These are phyloP conservation scores for Pseudocercospora pini-densiflorae DNA, from an alignment of 2,329 filamentous ascomycete genomes.

Conservation along the genomic window DNA sequence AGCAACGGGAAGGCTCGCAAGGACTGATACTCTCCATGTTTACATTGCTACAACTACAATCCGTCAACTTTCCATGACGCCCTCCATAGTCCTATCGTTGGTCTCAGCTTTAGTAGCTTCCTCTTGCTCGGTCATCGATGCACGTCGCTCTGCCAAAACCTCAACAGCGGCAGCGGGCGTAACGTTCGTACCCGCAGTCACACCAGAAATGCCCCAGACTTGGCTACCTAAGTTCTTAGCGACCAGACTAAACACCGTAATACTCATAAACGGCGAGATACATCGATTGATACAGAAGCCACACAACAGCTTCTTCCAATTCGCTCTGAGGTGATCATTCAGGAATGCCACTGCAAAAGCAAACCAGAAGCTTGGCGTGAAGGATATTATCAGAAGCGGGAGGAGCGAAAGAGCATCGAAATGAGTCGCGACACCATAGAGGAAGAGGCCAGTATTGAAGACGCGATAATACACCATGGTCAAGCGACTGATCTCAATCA, in stretches of 20 bases:
- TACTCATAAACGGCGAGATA: constrained; percentile 28
- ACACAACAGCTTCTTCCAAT: constrained; percentile 29
- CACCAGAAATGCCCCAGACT: constrained; percentile 20
- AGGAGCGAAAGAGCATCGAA: constrained; percentile 27
- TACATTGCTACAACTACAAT: background rate
- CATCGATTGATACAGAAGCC: constrained; percentile 31
- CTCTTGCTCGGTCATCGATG: background rate
- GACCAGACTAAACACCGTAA: constrained; percentile 32
- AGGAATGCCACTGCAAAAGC: constrained; percentile 23
- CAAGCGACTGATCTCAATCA: constrained; percentile 40
- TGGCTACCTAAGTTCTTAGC: constrained; percentile 31
- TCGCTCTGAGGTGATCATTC: constrained; percentile 25
- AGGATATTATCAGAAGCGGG: constrained; percentile 27
- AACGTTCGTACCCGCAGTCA: constrained; percentile 10
- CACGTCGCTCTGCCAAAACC: background rate
- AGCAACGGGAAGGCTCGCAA: constrained; percentile 13
- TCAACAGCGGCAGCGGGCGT: constrained; percentile 3
- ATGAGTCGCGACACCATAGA: constrained; percentile 27
- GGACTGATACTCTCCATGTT: background rate
- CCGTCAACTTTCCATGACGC: background rate
- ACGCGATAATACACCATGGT: constrained; percentile 44
- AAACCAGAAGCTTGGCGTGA: constrained; percentile 32
- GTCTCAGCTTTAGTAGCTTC: background rate
- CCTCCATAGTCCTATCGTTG: background rate
- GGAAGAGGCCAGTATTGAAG: constrained; percentile 40